A percentile compares a stretch with the other conserved stretches of the same genome.
These are phyloP conservation scores for Solanum hybrid DNA, from an alignment of 305 asterid genomes.

Conservation along the genomic window DNA sequence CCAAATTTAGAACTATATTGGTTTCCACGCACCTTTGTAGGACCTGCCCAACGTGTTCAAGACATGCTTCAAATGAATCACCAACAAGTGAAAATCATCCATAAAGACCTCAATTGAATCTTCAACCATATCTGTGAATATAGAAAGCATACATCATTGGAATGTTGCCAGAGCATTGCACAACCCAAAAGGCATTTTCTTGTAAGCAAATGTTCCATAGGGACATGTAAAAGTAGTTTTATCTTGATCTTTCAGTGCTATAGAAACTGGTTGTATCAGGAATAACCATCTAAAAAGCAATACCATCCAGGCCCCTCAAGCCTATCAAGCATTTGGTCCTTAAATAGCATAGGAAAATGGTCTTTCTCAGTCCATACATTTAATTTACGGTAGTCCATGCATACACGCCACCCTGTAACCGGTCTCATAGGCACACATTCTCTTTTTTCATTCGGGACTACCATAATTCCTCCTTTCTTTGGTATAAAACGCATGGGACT, in stretches of 20 bases:
- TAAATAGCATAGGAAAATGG: not conserved
- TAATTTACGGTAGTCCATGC: not conserved
- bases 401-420: not conserved
- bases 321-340: not conserved
- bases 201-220: not conserved
- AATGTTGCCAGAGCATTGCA: not conserved
- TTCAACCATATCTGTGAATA: not conserved
- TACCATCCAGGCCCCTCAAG: not conserved
- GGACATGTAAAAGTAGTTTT: not conserved
- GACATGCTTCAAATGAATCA: not conserved
- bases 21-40: not conserved
- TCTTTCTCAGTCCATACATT: not conserved
- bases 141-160: not conserved
- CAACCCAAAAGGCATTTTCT: not conserved
- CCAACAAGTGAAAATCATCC: not conserved
- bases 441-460: not conserved
- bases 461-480: not conserved
- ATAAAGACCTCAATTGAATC: not conserved
- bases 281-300: not conserved
- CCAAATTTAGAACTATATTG: not conserved
- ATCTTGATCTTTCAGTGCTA: not conserved
- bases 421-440: not conserved
- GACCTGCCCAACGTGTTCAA: not conserved
- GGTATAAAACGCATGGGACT: not conserved
- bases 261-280: not conserved